These are phyloP conservation scores for Chlorella ohadii DNA, from an alignment of 139 green algal species.

Conservation along the genomic window DNA sequence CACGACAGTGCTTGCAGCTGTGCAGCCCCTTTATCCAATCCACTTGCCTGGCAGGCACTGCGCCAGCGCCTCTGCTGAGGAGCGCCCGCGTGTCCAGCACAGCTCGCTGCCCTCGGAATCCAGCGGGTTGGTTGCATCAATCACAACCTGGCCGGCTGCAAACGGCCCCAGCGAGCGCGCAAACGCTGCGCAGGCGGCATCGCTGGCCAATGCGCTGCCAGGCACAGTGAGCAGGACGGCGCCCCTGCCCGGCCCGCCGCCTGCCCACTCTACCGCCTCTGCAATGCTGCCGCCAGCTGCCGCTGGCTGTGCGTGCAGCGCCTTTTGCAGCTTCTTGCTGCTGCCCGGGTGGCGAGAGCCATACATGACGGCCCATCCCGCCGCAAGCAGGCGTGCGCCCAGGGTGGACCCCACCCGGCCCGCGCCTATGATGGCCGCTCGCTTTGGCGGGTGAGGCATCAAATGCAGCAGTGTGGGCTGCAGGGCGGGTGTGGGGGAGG, in stretches of 20 bases:
- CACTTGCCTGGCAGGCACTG: slow-evolving; percentile 15
- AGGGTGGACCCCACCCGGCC: slow-evolving; percentile 34
- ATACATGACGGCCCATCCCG: not conserved
- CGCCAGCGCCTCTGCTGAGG: slow-evolving; percentile 20
- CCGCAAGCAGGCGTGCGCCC: not conserved
- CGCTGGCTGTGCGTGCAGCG: not conserved
- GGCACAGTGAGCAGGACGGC: not conserved
- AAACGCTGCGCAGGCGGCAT: not conserved
- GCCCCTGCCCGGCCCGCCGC: not conserved
- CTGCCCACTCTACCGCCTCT: not conserved
- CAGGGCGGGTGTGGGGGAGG: not conserved
- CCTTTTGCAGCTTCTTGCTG: not conserved
- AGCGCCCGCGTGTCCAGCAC: not conserved
- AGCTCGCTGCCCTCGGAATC: not conserved
- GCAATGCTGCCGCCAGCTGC: not conserved
- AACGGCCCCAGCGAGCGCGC: not conserved
- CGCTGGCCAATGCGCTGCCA: not conserved
- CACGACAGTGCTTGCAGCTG: no score
- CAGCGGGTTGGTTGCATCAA: slow-evolving; percentile 49
- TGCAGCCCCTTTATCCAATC: no score
- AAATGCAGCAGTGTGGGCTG: no score
- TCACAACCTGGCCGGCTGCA: slow-evolving; percentile 28
- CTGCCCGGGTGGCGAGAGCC: not conserved
- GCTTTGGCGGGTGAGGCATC: not conserved
- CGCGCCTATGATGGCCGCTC: slow-evolving; percentile 30